Percentiles rank a stretch among this genome's conserved stretches.
Evolutionary conservation across 257 asterid species (phyloP).

Genomic region (Solanum lignicaule): DNA sequence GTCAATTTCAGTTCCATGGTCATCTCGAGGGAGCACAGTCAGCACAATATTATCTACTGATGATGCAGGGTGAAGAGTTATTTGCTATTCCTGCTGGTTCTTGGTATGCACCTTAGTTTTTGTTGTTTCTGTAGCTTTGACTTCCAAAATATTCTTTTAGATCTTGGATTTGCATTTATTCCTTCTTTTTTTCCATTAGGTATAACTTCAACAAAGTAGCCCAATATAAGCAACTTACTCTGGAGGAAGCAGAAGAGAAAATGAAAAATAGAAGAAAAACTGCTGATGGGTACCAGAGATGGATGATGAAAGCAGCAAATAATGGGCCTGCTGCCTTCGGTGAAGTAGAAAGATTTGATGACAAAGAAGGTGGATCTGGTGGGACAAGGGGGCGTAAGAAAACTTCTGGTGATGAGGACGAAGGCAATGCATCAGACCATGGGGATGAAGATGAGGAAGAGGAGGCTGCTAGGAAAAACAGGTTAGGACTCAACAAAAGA

Average conservation of each 20-base stretch:
- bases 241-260: slow-evolving; percentile 99
- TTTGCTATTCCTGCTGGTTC: slow-evolving; percentile 98
- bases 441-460: slow-evolving; percentile 98
- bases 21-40: slow-evolving; percentile 89
- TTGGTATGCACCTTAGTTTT: slow-evolving; percentile 36
- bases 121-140: background rate
- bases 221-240: slow-evolving; percentile 90
- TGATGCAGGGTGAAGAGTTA: slow-evolving; percentile 93
- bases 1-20: slow-evolving; percentile 82
- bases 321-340: slow-evolving; percentile 97
- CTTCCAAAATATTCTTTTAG: background rate
- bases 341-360: slow-evolving; percentile 75
- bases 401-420: slow-evolving; percentile 65
- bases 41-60: slow-evolving; percentile 87
- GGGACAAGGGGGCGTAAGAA: slow-evolving; percentile 79
- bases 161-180: background rate
- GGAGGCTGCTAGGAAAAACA: slow-evolving; percentile 60
- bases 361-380: slow-evolving; percentile 53
- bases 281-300: slow-evolving; percentile 96
- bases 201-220: slow-evolving; percentile 95
- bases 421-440: slow-evolving; percentile 69
- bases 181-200: slow-evolving; percentile 25
- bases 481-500: slow-evolving; percentile 56
- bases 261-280: slow-evolving; percentile 94
- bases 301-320: slow-evolving; percentile 99